A percentile compares a stretch with the other conserved stretches of the same genome.
phyloP scores from a whole-genome alignment of 768 basidiomycete genomes.

The Suillus ampliporus region DNA sequence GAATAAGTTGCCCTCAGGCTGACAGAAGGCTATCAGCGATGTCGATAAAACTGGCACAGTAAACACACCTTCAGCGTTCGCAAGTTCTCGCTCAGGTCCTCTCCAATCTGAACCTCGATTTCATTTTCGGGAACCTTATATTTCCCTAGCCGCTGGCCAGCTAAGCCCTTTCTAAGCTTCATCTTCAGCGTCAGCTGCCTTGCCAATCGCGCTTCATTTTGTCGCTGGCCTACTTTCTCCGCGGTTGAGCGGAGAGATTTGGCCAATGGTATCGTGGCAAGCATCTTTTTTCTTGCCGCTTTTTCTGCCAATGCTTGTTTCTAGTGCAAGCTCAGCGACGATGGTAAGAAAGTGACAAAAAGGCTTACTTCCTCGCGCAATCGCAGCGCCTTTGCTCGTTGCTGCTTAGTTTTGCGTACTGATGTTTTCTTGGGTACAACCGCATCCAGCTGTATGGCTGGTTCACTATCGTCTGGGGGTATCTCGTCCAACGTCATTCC shows the following conservation, averaged over 20 bases:
- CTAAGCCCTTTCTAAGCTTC: conserved; percentile 66
- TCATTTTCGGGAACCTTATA: conserved; percentile 70
- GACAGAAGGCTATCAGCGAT: conserved; percentile 4
- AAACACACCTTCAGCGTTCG: conserved; percentile 77
- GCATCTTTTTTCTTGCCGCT: conserved; percentile 62
- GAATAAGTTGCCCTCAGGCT: conserved; percentile 96
- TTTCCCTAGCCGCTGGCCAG: conserved; percentile 80
- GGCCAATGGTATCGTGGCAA: conserved; percentile 60
- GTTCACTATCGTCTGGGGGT: conserved; percentile 46
- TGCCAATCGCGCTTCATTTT: conserved; percentile 41
- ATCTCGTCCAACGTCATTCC: conserved; percentile 72
- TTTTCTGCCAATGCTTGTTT: conserved; percentile 68
- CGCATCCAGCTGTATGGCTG: conserved; percentile 34
- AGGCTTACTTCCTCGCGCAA: conserved; percentile 64
- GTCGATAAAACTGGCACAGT: not conserved
- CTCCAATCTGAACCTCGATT: conserved; percentile 88
- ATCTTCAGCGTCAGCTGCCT: conserved; percentile 51
- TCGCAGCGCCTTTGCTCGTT: conserved; percentile 70
- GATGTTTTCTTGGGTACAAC: conserved; percentile 47
- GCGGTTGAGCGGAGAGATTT: conserved; percentile 55
- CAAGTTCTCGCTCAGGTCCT: conserved; percentile 86
- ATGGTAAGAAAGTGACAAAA: not conserved
- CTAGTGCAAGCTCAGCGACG: conserved; percentile 37
- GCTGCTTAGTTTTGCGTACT: conserved; percentile 62
- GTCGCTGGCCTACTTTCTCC: conserved; percentile 41